These are phyloP conservation scores for Cryptococcus wingfieldii DNA, from an alignment of 1,284 basidiomycete species.

Conservation along the genomic window DNA sequence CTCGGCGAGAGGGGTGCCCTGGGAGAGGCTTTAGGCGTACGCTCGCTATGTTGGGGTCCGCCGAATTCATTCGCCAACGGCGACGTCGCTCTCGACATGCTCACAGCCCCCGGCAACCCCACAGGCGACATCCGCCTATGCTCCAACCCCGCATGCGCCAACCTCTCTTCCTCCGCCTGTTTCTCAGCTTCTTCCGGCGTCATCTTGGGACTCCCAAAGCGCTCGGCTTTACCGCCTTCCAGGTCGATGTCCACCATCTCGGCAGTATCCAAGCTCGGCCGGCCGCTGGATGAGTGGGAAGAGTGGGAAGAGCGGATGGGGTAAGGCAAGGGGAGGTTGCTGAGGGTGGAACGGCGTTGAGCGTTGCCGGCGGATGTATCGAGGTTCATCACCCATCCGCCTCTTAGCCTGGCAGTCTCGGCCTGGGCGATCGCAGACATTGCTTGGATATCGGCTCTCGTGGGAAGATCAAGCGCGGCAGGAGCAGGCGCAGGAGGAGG, in stretches of 20 bases:
- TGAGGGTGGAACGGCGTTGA: slow-evolving; percentile 2
- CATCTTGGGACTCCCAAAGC: slow-evolving; percentile 36
- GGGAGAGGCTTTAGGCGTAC: slow-evolving; percentile 4
- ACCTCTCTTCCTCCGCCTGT: slow-evolving; percentile 34
- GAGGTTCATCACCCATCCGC: slow-evolving; percentile 50
- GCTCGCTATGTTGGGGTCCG: no score
- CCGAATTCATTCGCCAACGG: no score
- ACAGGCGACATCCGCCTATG: slow-evolving; percentile 26
- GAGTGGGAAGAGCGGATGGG: no score
- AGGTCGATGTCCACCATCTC: slow-evolving; percentile 51
- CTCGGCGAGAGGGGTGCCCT: slow-evolving; percentile 11
- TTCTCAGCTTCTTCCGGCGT: slow-evolving; percentile 23
- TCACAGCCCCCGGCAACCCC: slow-evolving; percentile 15
- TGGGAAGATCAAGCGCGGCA: slow-evolving; percentile 45
- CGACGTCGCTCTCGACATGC: slow-evolving; percentile 2
- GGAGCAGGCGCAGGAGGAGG: slow-evolving; percentile 31
- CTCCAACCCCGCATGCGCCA: slow-evolving; percentile 31
- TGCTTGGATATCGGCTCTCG: slow-evolving; percentile 49
- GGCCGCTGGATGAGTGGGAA: neutral
- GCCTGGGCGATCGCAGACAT: slow-evolving; percentile 47
- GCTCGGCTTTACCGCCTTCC: slow-evolving; percentile 42
- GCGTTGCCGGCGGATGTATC: slow-evolving; percentile 30
- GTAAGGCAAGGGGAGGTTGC: no score
- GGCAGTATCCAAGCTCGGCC: slow-evolving; percentile 15
- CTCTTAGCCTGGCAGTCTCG: slow-evolving; percentile 43